Evolutionary conservation across 169 alveolate species (phyloP), one percentile per base, ranked within the genome.

Genomic region (Cryptosporidium meleagridis): DNA sequence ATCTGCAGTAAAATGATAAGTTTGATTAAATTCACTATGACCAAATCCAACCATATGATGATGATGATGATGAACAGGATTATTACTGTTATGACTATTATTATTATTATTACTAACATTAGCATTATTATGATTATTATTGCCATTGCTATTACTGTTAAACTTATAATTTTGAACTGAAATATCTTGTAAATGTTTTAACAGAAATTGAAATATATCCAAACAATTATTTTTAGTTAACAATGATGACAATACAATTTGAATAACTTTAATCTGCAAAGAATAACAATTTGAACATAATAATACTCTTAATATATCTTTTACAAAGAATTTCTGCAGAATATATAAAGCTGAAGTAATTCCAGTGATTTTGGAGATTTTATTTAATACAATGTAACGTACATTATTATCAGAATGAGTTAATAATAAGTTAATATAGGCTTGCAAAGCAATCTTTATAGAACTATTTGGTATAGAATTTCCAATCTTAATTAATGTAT

Each of bases 371-470:
- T 80, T 59, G 23, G 89, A 80, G 3, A 96, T 75, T 75, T 93
- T 94, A 61, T 92, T 95, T 10, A 96, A 91, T 26, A 96, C 95
- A 51, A 96, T 94, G 48, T 93, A 92, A 87, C 94, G 94, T 26
- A 95, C 95, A 92, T 96, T 96, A 91, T 95, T 95, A 87, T 96
- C 98, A 61, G 94, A 92, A 69, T 96, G 95, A 31, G 93, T 95
- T 44, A 92, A 85, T 53, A 96, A 91, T 69, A 96, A 86, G 45
- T 92, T 93, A 10, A 95, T 87, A 75, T 94, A 93, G 14, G 94
- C 94, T 80, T 93, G 91, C 14, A 94, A 92, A 29, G 98, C 97
- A 65, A 92, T 84, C 55, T 93, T 91, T 31, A 95, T 92, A 14
- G 96, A 93, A 70, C 92, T 91, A 35, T 94, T 94, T 39, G 95